Base-by-base conservation (phyloP, 257 asterid genomes). In the Fraxinus pennsylvanica region DNA sequence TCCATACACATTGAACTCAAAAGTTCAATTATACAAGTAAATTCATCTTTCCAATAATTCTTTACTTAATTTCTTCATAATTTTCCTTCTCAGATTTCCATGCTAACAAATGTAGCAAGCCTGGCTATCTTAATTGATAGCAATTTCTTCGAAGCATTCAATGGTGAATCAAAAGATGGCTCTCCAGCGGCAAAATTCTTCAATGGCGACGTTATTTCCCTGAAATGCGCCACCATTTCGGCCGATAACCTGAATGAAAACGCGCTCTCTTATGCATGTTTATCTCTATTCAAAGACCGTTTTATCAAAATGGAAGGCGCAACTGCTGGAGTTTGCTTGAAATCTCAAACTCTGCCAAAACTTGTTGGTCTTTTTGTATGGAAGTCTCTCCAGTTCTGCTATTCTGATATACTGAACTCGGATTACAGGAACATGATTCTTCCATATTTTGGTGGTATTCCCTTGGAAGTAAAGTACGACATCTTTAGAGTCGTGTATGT, bases 301-400 rank as follows among this genome's bases (percentile, higher is more conserved):
- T 88, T 91, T 73, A 66, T 68, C 1, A 86, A 85, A 57, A 90
- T 90, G 93, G 84, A 81, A 0, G 93, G 92, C 0, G 91, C 93
- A 0, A 80, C 39, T 38, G 82, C 91, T 2, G 94, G 94, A 3
- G 90, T 85, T 15, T 87, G 90, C 86, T 41, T 88, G 33, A 85
- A 83, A 59, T 83, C 86, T 3, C 87, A 82, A 2, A 81, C 17
- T 75, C 25, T 27, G 71, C 80, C 82, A 0, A 81, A 73, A 57
- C 73, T 84, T 9, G 74, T 83, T 0, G 75, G 85, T 17, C 67
- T 91, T 0, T 84, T 87, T 7, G 87, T 87, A 6, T 91, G 97
- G 94, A 84, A 84, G 61, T 90, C 97, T 1, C 88, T 91, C 9
- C 90, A 88, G n/a, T 74, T 73, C 9, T 91, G 89, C 82, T 91